These are phyloP conservation scores for Castanea mollissima DNA, from an alignment of 306 rosid species.

Conservation along the genomic window DNA sequence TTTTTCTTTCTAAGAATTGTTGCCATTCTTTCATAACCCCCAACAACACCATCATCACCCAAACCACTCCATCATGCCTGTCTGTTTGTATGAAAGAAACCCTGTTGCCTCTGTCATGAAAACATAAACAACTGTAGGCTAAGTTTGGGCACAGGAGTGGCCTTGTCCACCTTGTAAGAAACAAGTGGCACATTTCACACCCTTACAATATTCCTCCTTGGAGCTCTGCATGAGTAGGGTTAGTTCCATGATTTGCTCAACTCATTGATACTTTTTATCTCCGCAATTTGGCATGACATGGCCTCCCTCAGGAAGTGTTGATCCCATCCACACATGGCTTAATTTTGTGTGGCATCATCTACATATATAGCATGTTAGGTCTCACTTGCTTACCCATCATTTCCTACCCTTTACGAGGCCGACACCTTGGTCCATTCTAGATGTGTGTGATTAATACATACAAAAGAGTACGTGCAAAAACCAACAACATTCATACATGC, in stretches of 20 bases:
- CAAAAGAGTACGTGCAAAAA: neutral
- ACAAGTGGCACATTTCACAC: slow-evolving; percentile 27
- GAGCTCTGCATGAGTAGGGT: slow-evolving; percentile 7
- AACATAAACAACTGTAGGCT: neutral
- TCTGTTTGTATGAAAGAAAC: slow-evolving; percentile 28
- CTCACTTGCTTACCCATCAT: slow-evolving; percentile 46
- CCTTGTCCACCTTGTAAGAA: slow-evolving; percentile 48
- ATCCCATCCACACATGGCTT: slow-evolving; percentile 39
- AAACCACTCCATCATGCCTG: slow-evolving; percentile 40
- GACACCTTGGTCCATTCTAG: slow-evolving; percentile 44
- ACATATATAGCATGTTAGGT: slow-evolving; percentile 27
- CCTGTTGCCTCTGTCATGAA: slow-evolving; percentile 26
- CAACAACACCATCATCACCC: slow-evolving; percentile 24
- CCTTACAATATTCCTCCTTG: slow-evolving; percentile 28
- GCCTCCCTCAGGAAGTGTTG: slow-evolving; percentile 38
- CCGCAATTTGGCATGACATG: slow-evolving; percentile 44
- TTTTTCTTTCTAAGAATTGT: slow-evolving; percentile 9
- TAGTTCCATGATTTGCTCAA: slow-evolving; percentile 28
- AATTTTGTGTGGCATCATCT: slow-evolving; percentile 25
- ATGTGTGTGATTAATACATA: neutral
- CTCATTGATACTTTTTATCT: slow-evolving; percentile 3
- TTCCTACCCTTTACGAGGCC: slow-evolving; percentile 32
- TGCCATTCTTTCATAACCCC: slow-evolving; percentile 4
- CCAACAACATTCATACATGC: slow-evolving; percentile 17
- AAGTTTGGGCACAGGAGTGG: slow-evolving; percentile 18